These are phyloP conservation scores for Alternaria arborescens DNA, from an alignment of 2,329 filamentous ascomycete species.

Conservation along the genomic window DNA sequence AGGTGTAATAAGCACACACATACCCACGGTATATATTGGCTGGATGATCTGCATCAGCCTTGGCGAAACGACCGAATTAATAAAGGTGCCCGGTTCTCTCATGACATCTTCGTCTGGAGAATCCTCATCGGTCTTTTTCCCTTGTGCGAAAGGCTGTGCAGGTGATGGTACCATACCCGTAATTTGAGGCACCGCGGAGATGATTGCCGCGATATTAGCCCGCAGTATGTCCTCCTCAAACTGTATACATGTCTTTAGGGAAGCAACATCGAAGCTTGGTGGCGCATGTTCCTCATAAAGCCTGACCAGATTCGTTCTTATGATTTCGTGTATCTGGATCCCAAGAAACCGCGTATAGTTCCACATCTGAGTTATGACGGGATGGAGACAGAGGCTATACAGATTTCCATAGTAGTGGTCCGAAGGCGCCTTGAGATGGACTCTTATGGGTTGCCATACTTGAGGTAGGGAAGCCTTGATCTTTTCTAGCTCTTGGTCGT, in stretches of 20 bases:
- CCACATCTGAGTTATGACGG: slow-evolving; percentile 44
- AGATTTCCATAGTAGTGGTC: slow-evolving; percentile 28
- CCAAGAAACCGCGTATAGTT: slow-evolving; percentile 39
- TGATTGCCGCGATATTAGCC: slow-evolving; percentile 20
- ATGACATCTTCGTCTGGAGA: neutral
- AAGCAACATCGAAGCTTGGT: slow-evolving; percentile 22
- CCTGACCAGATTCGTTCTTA: slow-evolving; percentile 32
- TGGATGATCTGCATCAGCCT: slow-evolving; percentile 40
- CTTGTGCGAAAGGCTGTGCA: neutral
- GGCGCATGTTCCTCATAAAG: slow-evolving; percentile 17
- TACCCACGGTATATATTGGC: slow-evolving; percentile 34
- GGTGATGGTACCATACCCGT: slow-evolving; percentile 41
- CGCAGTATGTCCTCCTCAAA: slow-evolving; percentile 25
- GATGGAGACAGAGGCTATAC: slow-evolving; percentile 43
- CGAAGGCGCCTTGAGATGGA: slow-evolving; percentile 23
- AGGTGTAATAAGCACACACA: slow-evolving; percentile 19
- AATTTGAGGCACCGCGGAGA: slow-evolving; percentile 41
- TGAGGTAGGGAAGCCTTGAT: slow-evolving; percentile 32
- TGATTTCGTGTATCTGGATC: slow-evolving; percentile 32
- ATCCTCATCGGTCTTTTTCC: neutral
- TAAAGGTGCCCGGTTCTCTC: slow-evolving; percentile 28
- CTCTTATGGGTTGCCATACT: slow-evolving; percentile 36
- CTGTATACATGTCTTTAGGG: slow-evolving; percentile 14
- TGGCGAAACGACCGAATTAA: slow-evolving; percentile 29
- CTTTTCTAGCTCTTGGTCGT: slow-evolving; percentile 34